Evolutionary conservation across 2,329 filamentous ascomycete genomes (phyloP), one percentile per base, ranked within the genome.

Genomic region (Sporothrix curviconia): DNA sequence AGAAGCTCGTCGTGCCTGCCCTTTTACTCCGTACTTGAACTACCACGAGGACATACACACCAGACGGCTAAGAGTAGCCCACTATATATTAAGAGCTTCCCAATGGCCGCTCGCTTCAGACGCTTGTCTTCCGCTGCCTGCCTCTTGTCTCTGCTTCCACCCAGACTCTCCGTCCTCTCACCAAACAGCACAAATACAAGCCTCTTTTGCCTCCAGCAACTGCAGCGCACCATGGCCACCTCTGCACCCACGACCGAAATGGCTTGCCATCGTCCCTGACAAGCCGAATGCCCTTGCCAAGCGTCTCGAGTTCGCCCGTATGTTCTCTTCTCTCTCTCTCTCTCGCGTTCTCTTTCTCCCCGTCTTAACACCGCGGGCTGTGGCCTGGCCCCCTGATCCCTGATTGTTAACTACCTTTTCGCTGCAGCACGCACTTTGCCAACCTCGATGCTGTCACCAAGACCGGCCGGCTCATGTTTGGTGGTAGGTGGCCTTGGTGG

Each of bases 211-310:
- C 19, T 36, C 25, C 30, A 17, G 24, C 34, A 53, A 24, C 47
- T 52, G 8, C 22, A 28, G 43, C 64, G 65, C 63, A 67, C 60
- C 54, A 69, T 70, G 68, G 63, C 67, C n/a, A 62, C 66, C 22
- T 53, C 65, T 14, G 9, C 61, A 1, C 60, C 68, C 47, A 65
- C 68, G 49, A 80, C 78, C 67, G 84, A 89, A n/a, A 70, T 90
- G 84, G 76, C 78, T 90, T 37, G 84, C 86, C 64, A 76, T 90
- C 58, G 67, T 89, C 37, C 86, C 84, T 12, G 86, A 90, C 70
- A 81, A 83, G 69, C 78, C 83, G 1, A 83, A 79, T 40, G 75
- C 71, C 19, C 71, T 78, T 59, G 76, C 77, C 62, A 86, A 86
- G 76, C 76, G 86, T 56, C 71, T 88, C 25, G 79, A 83, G 63